phyloP scores from a whole-genome alignment of 2,329 filamentous ascomycete genomes.

The Botrytis deweyae region DNA sequence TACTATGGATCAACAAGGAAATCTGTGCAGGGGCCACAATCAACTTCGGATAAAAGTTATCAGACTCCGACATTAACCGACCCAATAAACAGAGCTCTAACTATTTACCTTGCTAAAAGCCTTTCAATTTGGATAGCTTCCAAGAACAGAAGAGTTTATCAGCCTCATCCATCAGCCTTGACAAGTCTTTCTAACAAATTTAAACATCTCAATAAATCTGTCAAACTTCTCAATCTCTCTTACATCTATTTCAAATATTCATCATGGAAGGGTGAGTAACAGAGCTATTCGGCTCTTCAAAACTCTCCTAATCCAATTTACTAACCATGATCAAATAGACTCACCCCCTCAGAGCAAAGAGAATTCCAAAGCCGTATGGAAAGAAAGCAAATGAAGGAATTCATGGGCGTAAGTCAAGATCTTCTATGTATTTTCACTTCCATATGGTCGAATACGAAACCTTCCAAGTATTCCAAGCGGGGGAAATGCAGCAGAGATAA shows the following conservation, averaged over 20 bases:
- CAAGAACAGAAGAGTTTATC: slow-evolving; percentile 15
- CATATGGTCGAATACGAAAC: too few species aligned
- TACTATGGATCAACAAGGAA: neutral
- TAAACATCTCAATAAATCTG: neutral
- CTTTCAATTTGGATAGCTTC: slow-evolving; percentile 17
- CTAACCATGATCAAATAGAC: slow-evolving; percentile 32
- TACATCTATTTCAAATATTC: neutral
- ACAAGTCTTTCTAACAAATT: slow-evolving; percentile 1
- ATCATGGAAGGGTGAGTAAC: slow-evolving; percentile 39
- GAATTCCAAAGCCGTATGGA: slow-evolving; percentile 94
- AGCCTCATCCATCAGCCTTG: slow-evolving; percentile 23
- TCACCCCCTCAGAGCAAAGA: slow-evolving; percentile 69
- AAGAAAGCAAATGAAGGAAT: slow-evolving; percentile 98
- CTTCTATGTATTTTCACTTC: neutral
- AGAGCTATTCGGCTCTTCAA: neutral
- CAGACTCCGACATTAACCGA: neutral
- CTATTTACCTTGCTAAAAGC: slow-evolving; percentile 16
- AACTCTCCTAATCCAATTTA: neutral
- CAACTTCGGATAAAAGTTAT: slow-evolving; percentile 13
- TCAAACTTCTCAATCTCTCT: slow-evolving; percentile 4
- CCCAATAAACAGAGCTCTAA: slow-evolving; percentile 1
- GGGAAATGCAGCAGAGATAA: neutral
- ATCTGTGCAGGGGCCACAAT: neutral
- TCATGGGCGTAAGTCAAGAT: slow-evolving; percentile 76
- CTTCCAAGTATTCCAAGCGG: neutral